Evolutionary conservation across 2,329 filamentous ascomycete genomes (phyloP).

Genomic region (Calcarisporium arbuscula): DNA sequence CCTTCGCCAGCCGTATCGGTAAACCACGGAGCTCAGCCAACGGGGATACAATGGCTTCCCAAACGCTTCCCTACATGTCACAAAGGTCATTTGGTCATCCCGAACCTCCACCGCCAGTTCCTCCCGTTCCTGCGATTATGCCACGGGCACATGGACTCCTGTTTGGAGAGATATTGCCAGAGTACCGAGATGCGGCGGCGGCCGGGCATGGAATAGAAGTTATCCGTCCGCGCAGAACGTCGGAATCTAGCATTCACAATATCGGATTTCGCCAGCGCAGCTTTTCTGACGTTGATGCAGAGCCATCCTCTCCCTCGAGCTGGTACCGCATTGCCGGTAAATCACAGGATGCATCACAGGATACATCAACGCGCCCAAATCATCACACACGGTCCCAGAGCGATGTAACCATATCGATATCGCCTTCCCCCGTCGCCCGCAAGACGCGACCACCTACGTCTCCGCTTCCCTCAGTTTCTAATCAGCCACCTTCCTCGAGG

Average conservation of each 20-base stretch:
- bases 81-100: conserved; percentile 24
- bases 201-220: conserved; percentile 56
- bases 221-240: conserved; percentile 53
- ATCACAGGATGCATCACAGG: conserved; percentile 14
- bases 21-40: conserved; percentile 37
- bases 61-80: conserved; percentile 26
- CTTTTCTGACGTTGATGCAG: conserved; percentile 48
- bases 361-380: conserved; percentile 18
- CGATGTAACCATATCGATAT: conserved; percentile 43
- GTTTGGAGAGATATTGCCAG: conserved; percentile 69
- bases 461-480: conserved; percentile 16
- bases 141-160: conserved; percentile 47
- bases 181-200: conserved; percentile 44
- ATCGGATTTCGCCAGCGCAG: conserved; percentile 45
- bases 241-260: conserved; percentile 62
- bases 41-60: conserved; percentile 27
- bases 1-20: conserved; percentile 53
- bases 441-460: conserved; percentile 24
- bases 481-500: conserved; percentile 28
- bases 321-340: conserved; percentile 48
- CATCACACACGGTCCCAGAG: conserved; percentile 50
- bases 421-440: conserved; percentile 22
- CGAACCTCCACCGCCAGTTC: conserved; percentile 25
- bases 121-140: conserved; percentile 25
- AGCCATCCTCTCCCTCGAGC: conserved; percentile 59